phyloP scores from a whole-genome alignment of 2,329 filamentous ascomycete genomes.

The Ophiostoma sp. region DNA sequence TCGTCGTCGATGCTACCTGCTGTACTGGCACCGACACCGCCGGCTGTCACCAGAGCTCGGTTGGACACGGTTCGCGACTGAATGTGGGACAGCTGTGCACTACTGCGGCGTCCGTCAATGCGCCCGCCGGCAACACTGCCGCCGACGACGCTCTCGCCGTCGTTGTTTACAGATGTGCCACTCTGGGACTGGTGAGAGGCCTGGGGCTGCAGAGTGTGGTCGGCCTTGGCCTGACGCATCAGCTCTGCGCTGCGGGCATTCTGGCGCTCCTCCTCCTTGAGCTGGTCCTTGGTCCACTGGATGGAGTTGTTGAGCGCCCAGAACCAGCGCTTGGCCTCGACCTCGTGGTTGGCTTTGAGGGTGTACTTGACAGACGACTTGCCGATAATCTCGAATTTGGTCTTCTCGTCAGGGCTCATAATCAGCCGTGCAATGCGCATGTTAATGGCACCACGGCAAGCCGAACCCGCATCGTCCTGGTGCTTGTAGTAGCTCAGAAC shows the following conservation, averaged over 20 bases:
- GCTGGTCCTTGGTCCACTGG: constrained; percentile 96
- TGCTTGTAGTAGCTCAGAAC: constrained; percentile 99
- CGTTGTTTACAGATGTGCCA: constrained; percentile 43
- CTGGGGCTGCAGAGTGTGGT: constrained; percentile 19
- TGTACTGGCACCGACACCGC: constrained; percentile 40
- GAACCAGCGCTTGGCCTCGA: constrained; percentile 97
- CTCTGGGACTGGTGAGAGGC: constrained; percentile 36
- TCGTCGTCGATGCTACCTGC: constrained; percentile 47
- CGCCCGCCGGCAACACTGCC: constrained; percentile 46
- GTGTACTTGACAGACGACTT: constrained; percentile 99
- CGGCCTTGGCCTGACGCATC: constrained; percentile 68
- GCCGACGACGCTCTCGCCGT: constrained; percentile 43
- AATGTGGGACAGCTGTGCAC: constrained; percentile 43
- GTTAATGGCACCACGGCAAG: constrained; percentile 95
- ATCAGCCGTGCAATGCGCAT: constrained; percentile 93
- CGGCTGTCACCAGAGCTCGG: constrained; percentile 34
- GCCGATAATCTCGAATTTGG: constrained; percentile 93
- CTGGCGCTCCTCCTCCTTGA: constrained; percentile 78
- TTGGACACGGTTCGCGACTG: constrained; percentile 36
- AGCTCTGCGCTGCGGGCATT: constrained; percentile 69
- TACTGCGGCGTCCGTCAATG: constrained; percentile 34
- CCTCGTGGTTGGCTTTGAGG: constrained; percentile 93
- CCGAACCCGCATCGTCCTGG: constrained; percentile 92
- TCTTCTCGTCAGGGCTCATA: constrained; percentile 97
- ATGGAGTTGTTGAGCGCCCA: constrained; percentile 99